Evolutionary conservation across 2,329 filamentous ascomycete genomes (phyloP), one percentile per base, ranked within the genome.

Genomic region (Colletotrichum noveboracense): DNA sequence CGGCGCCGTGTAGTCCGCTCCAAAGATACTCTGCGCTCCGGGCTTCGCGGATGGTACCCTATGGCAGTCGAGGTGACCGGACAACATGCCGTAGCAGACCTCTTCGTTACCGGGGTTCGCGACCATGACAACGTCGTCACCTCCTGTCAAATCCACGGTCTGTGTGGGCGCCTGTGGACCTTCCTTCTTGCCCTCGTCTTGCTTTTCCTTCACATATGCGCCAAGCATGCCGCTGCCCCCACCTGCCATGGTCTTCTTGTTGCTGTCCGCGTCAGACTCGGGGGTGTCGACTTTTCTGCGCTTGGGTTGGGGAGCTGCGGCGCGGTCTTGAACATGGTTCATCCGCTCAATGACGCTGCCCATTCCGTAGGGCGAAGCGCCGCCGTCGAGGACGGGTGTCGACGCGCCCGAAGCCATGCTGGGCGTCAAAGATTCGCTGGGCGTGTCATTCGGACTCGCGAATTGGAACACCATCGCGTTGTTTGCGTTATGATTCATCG

Each of bases 51-150:
- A 91, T 1, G 95, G 95, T 3, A 96, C 91, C 43, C 88, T 86
- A 79, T 91, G 89, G 76, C 93, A 94, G 77, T 93, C 92, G 56
- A 97, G 87, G 70, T 87, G 90, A 4, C 92, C 90, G 70, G 95
- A 92, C 24, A 97, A 85, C 85, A 94, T 94, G 56, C 95, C 95
- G 80, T 94, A 96, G 84, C 95, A 97, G 5, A 97, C 93, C 80
- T 95, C 92, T 81, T 95, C 91, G 24, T 92, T 89, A 62, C 88
- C 90, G 34, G 91, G 88, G 71, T 94, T 90, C 56, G 89, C 88
- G 16, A 92, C 83, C 43, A 92, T 86, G 24, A 89, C 84, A 6
- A 92, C 80, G 12, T 94, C 91, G 30, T 92, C 90, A 88, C 89
- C 87, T 73, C 86, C 87, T 18, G 91, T 92, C 71, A 93, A 83